Evolutionary conservation across 805 yeast species (phyloP).

Genomic region (Kurtzmaniella fragi): DNA sequence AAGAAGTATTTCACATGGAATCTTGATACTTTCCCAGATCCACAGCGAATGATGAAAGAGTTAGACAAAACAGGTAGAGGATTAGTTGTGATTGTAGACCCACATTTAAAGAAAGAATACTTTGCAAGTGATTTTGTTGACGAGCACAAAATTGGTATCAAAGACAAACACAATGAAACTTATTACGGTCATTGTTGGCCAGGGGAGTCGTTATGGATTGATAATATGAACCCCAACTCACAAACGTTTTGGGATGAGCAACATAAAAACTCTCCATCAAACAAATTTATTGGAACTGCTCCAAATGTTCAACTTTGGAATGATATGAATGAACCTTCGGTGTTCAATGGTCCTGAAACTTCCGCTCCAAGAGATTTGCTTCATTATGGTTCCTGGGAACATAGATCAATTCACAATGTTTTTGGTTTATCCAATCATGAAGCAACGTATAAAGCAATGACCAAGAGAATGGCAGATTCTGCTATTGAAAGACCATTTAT

Average conservation of each 20-base stretch:
- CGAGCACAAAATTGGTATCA: conserved; percentile 41
- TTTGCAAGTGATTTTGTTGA: conserved; percentile 52
- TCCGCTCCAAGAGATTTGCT: conserved; percentile 76
- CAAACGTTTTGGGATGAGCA: conserved; percentile 55
- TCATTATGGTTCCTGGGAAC: conserved; percentile 81
- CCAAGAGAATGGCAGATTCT: conserved; percentile 40
- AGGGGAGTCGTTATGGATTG: conserved; percentile 93
- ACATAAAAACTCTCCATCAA: conserved; percentile 41
- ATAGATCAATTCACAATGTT: conserved; percentile 84
- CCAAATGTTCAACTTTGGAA: conserved; percentile 86
- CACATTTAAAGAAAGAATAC: conserved; percentile 78
- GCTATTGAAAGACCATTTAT: conserved; percentile 72
- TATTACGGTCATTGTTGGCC: conserved; percentile 97
- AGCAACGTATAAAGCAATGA: conserved; percentile 67
- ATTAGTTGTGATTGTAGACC: conserved; percentile 82
- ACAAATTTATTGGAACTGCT: conserved; percentile 40
- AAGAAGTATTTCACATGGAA: conserved; percentile 94
- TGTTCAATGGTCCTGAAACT: conserved; percentile 93
- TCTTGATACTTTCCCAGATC: conserved; percentile 65
- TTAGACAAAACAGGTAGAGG: conserved; percentile 73
- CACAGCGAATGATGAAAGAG: conserved; percentile 58
- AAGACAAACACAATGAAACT: conserved; percentile 39
- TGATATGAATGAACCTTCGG: conserved; percentile 97
- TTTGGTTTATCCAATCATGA: conserved; percentile 80
- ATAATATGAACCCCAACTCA: conserved; percentile 65